These are phyloP conservation scores for Coniella vitis DNA, from an alignment of 2,329 filamentous ascomycete genomes.

Conservation along the genomic window DNA sequence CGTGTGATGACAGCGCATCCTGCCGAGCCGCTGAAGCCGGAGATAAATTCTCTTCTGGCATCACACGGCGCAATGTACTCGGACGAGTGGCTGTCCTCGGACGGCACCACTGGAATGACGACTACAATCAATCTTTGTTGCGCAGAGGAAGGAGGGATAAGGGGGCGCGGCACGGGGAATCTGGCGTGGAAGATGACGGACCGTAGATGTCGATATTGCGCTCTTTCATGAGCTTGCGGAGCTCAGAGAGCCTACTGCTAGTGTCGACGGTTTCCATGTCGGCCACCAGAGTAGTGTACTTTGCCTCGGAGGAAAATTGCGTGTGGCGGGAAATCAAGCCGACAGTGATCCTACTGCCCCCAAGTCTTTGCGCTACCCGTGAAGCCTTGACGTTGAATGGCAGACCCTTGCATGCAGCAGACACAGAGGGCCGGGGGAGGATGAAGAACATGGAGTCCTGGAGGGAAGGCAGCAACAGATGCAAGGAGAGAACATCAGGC, in stretches of 20 bases:
- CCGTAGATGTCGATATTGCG: conserved; percentile 87
- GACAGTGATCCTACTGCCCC: background rate
- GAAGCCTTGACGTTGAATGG: background rate
- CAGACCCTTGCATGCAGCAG: conserved; percentile 1
- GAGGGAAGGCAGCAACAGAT: background rate
- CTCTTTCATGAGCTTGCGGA: conserved; percentile 82
- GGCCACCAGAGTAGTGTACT: conserved; percentile 1
- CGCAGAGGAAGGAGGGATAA: conserved; percentile 4
- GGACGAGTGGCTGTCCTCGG: conserved; percentile 94
- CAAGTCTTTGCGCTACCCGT: background rate
- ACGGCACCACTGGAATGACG: conserved; percentile 68
- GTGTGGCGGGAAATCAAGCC: background rate
- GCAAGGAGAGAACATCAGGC: background rate
- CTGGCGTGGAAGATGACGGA: conserved; percentile 38
- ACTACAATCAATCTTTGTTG: conserved; percentile 29
- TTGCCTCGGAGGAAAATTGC: background rate
- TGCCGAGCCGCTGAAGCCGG: conserved; percentile 89
- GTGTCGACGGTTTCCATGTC: conserved; percentile 75
- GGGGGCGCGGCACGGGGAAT: conserved; percentile 15
- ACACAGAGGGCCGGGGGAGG: conserved; percentile 2
- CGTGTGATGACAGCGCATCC: conserved; percentile 85
- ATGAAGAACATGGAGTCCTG: conserved; percentile 10
- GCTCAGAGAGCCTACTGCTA: conserved; percentile 62
- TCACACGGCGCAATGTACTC: conserved; percentile 98
- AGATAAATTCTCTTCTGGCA: conserved; percentile 83